Evolutionary conservation across 1,284 basidiomycete species (phyloP), one percentile per base, ranked within the genome.

Genomic region (Melanopsichium pennsylvanicum): DNA sequence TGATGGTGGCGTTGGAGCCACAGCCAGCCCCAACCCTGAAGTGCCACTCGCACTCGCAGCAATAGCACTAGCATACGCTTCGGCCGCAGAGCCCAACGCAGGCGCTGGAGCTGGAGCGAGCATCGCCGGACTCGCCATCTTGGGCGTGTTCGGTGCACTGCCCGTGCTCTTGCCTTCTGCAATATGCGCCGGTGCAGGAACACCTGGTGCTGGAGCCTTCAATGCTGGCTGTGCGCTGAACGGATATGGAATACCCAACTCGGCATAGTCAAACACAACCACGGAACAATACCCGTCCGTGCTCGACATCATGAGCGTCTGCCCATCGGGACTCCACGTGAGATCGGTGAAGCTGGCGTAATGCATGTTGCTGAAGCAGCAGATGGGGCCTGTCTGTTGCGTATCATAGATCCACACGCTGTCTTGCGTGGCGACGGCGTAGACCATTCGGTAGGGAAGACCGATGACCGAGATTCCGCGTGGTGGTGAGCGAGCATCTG

Each of bases 281-380:
- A 97, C 86, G 0, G 95, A 96, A 83, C 96, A 98, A 82, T 97
- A 99, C 1, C 95, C 95, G 80, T 99, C 95, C 25, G 92, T 88
- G 0, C 93, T 92, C 0, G 93, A 90, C 38, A 97, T 86, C 70
- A 97, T 88, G 32, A 99, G 86, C 32, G 90, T 88, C 82, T 97
- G 93, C 0, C 95, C 95, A 75, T 98, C 95, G 0, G 93, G 89
- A 0, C 94, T 94, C 95, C 95, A 99, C 37, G 90, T 87, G 83
- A 97, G 86, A 83, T 99, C 95, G 1, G 96, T 98, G 78, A 97
- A 97, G 74, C 94, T 92, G 60, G 96, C 92, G 80, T 97, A 98
- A 83, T 98, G 95, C 71, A 98, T 83, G 78, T 96, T 97, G 47
- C 90, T 92, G 76, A 99, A 87, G 75, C 97, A 85, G 80, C 92